Evolutionary conservation across 108 stramenopile genomes (phyloP), one percentile per base, ranked within the genome.

Genomic region (Nannochloropsis salina): DNA sequence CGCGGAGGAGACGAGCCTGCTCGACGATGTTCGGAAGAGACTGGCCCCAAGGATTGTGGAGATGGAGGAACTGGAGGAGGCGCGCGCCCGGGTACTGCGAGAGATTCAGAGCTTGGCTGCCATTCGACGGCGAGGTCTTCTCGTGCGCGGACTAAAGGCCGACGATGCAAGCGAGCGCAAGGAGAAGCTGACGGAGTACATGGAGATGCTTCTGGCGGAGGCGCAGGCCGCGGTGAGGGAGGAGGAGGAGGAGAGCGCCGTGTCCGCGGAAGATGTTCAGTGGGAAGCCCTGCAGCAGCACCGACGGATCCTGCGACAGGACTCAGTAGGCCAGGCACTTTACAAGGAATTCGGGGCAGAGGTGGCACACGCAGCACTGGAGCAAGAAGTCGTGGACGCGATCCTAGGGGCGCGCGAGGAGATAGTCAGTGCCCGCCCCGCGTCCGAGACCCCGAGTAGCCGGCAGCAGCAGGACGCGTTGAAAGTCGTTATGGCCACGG

Each of bases 351-450:
- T n/a, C 15, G 61, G 61, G 61, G n/a, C 20, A 8, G 61, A 74
- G 8, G 61, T 15, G n/a, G 61, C 20, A 2, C 20, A 74, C 20
- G 61, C n/a, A 0, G 61, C 20, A 0, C n/a, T 74, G 2, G 61
- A 74, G 61, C 61, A 74, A n/a, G 61, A 74, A n/a, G 61, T 74
- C 20, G n/a, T 74, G n/a, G 61, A 74, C 61, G 61, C 4, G 61
- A 74, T 74, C 3, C 61, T 74, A 2, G 61, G 61, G 61, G n/a
- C n/a, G 61, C 61, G 3, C 20, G 61, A 74, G 61, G 61, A 74
- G 6, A n/a, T n/a, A n/a, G 61, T 74, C 20, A n/a, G 61, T 6
- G 61, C n/a, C 3, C 3, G n/a, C n/a, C 20, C 20, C 15, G 15
- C 61, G 61, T 15, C n/a, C 6, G 61, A 74, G 61, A 74, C 3